Base-by-base conservation (phyloP, 1,139 yeast genomes). In the Kurtzmaniella quercitrusa region DNA sequence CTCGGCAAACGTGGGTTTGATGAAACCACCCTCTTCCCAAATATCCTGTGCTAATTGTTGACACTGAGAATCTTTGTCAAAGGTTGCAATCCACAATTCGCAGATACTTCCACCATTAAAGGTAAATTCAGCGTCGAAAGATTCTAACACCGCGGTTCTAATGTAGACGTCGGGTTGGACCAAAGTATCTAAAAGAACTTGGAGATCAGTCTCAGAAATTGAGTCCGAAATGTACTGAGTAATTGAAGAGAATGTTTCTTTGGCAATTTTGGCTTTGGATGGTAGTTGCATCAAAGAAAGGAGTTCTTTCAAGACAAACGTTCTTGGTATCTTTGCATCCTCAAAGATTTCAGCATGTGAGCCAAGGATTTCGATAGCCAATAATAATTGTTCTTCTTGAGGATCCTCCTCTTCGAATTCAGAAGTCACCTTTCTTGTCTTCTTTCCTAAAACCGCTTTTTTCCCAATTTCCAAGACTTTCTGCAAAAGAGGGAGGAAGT, bases 81-180 rank as follows among this genome's bases (percentile, higher is more conserved):
- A 89, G 45, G 78, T 75, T 16, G 87, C 76, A 45, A 94, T 82
- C 81, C 87, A 91, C 26, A 93, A 64, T 59, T 91, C 95, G 14
- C 23, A 20, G 11, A 20, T 20, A 19, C 22, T 34, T 5, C 37
- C 37, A 19, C 37, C 37, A 45, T 74, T 78, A 42, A 93, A 65
- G 48, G 89, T 96, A 52, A 89, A 84, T 56, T 93, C 97, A 42
- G 88, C 78, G 58, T 93, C 98, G 38, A 94, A 61, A 8, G 84
- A 84, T 60, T 93, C 97, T 49, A 94, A 71, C 36, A 91, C 76
- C 1, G 95, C 77, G 9, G 82, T 73, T 50, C 95, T 81, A 8
- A 89, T 94, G 63, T 86, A 85, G 5, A 70, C 64, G 46, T 82
- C 84, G 0, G 88, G 76, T 0, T 85, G 71, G 30, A 86, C 61